These are phyloP conservation scores for Saccharum hybrid DNA, from an alignment of 202 grass and related monocot genomes.

Conservation along the genomic window DNA sequence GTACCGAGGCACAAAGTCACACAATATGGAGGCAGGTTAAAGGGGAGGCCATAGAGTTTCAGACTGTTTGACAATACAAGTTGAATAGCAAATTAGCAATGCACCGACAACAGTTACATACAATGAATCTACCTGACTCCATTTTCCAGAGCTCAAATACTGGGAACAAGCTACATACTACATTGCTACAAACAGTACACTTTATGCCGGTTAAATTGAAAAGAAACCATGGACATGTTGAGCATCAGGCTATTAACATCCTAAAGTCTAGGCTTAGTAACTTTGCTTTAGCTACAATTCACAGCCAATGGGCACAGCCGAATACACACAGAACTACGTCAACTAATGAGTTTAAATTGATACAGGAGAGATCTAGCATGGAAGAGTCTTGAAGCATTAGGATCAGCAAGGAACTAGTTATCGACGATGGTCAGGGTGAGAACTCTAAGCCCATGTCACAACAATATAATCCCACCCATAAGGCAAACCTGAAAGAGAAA, in stretches of 20 bases:
- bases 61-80: background rate
- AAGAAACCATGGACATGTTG: conserved; percentile 42
- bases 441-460: conserved; percentile 39
- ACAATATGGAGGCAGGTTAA: background rate
- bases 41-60: background rate
- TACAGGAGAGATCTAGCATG: conserved; percentile 42
- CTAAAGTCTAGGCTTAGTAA: conserved; percentile 43
- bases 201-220: conserved; percentile 26
- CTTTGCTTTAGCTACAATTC: conserved; percentile 44
- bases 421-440: conserved; percentile 21
- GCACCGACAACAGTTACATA: conserved; percentile 26
- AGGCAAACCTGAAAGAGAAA: conserved; percentile 44
- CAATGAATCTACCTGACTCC: conserved; percentile 9
- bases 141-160: conserved; percentile 19
- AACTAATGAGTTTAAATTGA: conserved; percentile 46
- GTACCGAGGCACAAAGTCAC: background rate
- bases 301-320: conserved; percentile 38
- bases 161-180: conserved; percentile 47
- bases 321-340: conserved; percentile 47
- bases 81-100: conserved; percentile 24
- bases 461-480: conserved; percentile 30
- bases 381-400: conserved; percentile 40
- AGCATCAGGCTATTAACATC: conserved; percentile 49
- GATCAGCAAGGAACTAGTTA: conserved; percentile 46
- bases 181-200: conserved; percentile 40